phyloP scores from a whole-genome alignment of 495 filamentous ascomycete genomes.

The Aspergillus mulundensis region DNA sequence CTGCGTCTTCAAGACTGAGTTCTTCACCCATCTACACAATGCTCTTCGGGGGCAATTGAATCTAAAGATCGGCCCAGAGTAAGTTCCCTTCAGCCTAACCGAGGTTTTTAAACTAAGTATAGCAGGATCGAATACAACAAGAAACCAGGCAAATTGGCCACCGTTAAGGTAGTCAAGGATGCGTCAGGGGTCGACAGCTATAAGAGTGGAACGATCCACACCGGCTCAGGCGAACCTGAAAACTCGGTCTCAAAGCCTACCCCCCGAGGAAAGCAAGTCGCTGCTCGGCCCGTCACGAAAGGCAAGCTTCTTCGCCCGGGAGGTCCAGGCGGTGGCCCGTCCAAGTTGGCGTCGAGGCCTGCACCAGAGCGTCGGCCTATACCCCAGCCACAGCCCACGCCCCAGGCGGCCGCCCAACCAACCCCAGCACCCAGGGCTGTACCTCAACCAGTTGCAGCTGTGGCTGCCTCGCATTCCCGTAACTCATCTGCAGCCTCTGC shows the following conservation, averaged over 20 bases:
- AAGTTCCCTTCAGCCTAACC: constrained; percentile 19
- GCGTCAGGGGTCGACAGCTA: constrained; percentile 73
- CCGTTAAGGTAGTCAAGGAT: constrained; percentile 87
- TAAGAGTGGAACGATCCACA: constrained; percentile 90
- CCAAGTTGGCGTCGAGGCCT: constrained; percentile 56
- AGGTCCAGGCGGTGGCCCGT: constrained; percentile 76
- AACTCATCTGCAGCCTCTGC: constrained; percentile 51
- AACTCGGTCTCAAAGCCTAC: constrained; percentile 80
- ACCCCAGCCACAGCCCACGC: constrained; percentile 27
- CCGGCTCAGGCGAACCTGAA: constrained; percentile 74
- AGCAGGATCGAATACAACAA: constrained; percentile 87
- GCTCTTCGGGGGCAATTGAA: constrained; percentile 73
- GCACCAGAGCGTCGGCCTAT: constrained; percentile 45
- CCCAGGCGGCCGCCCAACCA: constrained; percentile 45
- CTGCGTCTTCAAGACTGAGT: constrained; percentile 95
- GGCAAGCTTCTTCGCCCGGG: constrained; percentile 89
- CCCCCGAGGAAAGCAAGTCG: constrained; percentile 77
- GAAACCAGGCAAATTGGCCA: constrained; percentile 89
- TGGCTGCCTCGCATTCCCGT: constrained; percentile 45
- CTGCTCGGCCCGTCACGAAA: constrained; percentile 80
- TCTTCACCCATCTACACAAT: constrained; percentile 83
- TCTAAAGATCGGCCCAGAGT: constrained; percentile 72
- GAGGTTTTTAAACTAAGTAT: constrained; percentile 21
- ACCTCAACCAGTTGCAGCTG: constrained; percentile 47
- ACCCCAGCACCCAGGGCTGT: constrained; percentile 33